Evolutionary conservation across 805 yeast species (phyloP).

Genomic region (Tetrapisispora taiwanensis): DNA sequence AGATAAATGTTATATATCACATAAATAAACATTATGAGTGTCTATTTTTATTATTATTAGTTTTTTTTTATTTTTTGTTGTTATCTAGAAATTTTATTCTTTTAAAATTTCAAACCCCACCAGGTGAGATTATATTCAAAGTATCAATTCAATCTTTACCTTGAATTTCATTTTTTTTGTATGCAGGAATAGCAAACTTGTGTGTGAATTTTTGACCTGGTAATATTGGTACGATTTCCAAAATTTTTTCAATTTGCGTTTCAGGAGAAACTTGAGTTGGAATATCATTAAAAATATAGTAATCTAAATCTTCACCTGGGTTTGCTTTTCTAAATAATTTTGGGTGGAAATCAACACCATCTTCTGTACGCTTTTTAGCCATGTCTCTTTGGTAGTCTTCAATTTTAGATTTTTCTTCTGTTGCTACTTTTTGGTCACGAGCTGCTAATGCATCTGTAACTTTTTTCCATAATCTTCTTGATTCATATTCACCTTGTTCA

Average conservation of each 20-base stretch:
- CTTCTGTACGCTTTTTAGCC: slow-evolving; percentile 66
- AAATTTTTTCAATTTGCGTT: slow-evolving; percentile 44
- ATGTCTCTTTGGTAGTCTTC: slow-evolving; percentile 76
- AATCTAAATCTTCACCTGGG: slow-evolving; percentile 46
- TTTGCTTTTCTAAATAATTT: slow-evolving; percentile 51
- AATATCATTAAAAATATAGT: slow-evolving; percentile 53
- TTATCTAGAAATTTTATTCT: background rate
- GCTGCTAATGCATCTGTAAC: slow-evolving; percentile 73
- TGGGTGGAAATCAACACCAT: slow-evolving; percentile 74
- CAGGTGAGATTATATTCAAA: no score
- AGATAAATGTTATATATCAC: background rate
- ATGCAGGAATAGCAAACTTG: slow-evolving; percentile 61
- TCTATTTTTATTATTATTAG: background rate
- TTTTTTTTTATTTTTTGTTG: background rate
- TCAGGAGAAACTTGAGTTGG: slow-evolving; percentile 40
- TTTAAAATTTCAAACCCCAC: no score
- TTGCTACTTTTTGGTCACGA: slow-evolving; percentile 74
- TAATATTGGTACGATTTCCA: slow-evolving; percentile 63
- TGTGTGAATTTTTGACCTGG: slow-evolving; percentile 70
- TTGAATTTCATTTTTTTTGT: slow-evolving; percentile 36
- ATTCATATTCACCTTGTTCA: slow-evolving; percentile 76
- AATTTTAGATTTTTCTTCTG: slow-evolving; percentile 76
- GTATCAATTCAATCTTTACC: slow-evolving; percentile 4
- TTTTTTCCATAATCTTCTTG: slow-evolving; percentile 71
- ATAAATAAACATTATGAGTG: background rate